These are phyloP conservation scores for Yarrowia porcina DNA, from an alignment of 805 yeast genomes.

Conservation along the genomic window DNA sequence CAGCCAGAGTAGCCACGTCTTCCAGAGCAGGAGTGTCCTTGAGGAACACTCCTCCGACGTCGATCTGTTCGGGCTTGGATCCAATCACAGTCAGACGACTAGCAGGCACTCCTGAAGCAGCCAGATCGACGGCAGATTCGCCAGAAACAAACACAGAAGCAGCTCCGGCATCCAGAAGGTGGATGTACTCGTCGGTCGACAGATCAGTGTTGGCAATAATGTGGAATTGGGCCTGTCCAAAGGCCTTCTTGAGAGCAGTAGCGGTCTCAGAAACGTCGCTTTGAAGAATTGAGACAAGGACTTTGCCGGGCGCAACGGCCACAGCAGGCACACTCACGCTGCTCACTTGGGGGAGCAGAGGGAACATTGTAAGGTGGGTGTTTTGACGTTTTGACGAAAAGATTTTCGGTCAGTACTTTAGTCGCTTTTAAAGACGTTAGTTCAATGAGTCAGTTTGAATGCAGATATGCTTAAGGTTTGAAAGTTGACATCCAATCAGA, in stretches of 20 bases:
- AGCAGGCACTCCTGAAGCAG: conserved; percentile 52
- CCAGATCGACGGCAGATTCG: conserved; percentile 38
- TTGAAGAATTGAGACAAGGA: neutral
- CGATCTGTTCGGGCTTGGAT: conserved; percentile 27
- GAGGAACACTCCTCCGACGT: conserved; percentile 28
- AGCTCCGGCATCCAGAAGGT: conserved; percentile 61
- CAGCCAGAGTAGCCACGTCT: neutral
- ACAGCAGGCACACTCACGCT: neutral
- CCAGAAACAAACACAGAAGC: conserved; percentile 44
- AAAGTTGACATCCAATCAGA: too few species aligned
- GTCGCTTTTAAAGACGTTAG: too few species aligned
- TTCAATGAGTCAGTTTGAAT: neutral
- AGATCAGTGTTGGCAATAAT: conserved; percentile 21
- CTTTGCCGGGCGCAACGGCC: conserved; percentile 12
- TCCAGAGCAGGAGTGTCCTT: conserved; percentile 7
- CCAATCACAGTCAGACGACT: conserved; percentile 44
- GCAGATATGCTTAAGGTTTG: neutral
- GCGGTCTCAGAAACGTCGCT: neutral
- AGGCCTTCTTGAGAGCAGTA: neutral
- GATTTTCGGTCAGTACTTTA: too few species aligned
- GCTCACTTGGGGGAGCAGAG: conserved; percentile 18
- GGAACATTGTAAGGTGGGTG: neutral
- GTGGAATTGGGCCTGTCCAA: conserved; percentile 25
- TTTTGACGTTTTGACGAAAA: neutral
- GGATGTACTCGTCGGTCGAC: conserved; percentile 46